Evolutionary conservation across 148 eudicot genomes (phyloP), one percentile per base, ranked within the genome.

Genomic region (Spergularia bocconei): DNA sequence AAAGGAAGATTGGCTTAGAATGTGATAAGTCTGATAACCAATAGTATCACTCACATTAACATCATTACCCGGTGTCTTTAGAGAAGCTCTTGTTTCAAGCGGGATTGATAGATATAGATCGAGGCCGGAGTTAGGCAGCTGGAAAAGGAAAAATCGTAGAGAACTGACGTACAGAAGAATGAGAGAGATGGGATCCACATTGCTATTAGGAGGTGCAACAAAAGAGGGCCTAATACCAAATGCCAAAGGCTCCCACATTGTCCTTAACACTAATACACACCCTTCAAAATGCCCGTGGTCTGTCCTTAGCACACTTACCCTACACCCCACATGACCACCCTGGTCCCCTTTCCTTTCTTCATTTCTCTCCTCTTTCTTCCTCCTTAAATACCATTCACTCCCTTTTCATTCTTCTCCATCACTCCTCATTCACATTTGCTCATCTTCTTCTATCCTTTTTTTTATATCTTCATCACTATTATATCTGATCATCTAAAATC

Each of bases 341-440:
- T 71, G 60, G 67, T 76, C 77, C 77, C 80, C 73, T 57, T 56
- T 11, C 10, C 36, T n/a, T n/a, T 8, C 61, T 15, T 63, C 65
- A 29, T 51, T 71, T 63, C 11, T 15, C 44, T 19, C 59, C 54
- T 4, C 55, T 53, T 10, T 64, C 54, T 56, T 62, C 66, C 86
- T 86, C 74, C 78, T 76, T 86, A 89, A 87, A 87, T 84, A 83
- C 85, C 82, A 70, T 77, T 75, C 79, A 70, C 51, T n/a, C 76
- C 72, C 71, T 81, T 60, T 69, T 67, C 79, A 81, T 67, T 44
- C 78, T 36, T 77, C 76, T 71, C 86, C 87, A 74, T 80, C 78
- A 67, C 79, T 25, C 50, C 48, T 50, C 69, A 58, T 5, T 79
- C 59, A 59, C 48, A 19, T 67, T 54, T 47, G 17, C 33, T 69